Evolutionary conservation across 1,284 basidiomycete genomes (phyloP), one percentile per base, ranked within the genome.

Genomic region (Leccinum griseonigrum): DNA sequence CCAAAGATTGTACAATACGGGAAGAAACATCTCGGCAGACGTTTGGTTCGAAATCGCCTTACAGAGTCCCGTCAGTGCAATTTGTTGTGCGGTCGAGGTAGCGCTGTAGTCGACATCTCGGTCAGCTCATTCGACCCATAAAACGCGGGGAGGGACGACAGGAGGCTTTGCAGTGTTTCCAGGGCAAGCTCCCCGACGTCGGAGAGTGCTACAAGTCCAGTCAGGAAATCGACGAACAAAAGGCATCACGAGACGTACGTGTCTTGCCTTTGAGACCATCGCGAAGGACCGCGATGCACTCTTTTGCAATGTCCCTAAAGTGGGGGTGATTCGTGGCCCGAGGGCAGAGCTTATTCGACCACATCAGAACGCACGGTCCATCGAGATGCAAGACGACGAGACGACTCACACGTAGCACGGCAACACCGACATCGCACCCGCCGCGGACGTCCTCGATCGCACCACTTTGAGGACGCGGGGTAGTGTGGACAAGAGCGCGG

Each of bases 261-360:
- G 62, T 67, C 68, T 66, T 70, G 73, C 78, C 75, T 58, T 75
- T 68, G 28, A 78, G 72, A 38, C 75, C 74, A 59, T 80, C 77
- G 16, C 78, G 78, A 52, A 89, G 77, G 46, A 87, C 70, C 9
- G 72, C 65, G 31, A 87, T 78, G 62, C 85, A 85, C 57, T 85
- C 79, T 7, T 83, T 76, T 34, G 92, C 81, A 54, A 95, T 83
- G n/a, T 84, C 81, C 60, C 86, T 86, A 74, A 95, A 88, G 76
- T 86, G 83, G 6, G 95, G 92, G 57, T 93, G 56, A 93, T 81
- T 0, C 95, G 87, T 22, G 94, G 92, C 0, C 92, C 93, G n/a
- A 96, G 83, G 59, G 87, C 88, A 18, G 80, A 75, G 26, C 92
- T 94, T 53, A 65, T 43, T 43, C 31, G 16, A 51, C 32, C 43